Evolutionary conservation across 306 rosid genomes (phyloP).

Genomic region (Castanopsis chinensis): DNA sequence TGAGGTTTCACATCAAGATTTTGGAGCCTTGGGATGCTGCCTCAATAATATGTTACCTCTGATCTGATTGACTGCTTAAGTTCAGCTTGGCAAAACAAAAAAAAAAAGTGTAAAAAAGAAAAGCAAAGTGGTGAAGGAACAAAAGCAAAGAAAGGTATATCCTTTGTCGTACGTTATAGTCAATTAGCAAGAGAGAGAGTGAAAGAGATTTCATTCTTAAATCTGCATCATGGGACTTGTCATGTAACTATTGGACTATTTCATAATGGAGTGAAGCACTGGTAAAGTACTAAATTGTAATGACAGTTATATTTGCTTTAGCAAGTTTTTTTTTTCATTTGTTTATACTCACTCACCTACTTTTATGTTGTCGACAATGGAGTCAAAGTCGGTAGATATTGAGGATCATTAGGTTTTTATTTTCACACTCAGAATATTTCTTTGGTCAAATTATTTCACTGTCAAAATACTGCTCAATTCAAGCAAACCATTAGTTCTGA

Average conservation of each 20-base stretch:
- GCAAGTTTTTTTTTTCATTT: too few species aligned
- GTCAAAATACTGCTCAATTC: too few species aligned
- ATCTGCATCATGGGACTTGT: slow-evolving; percentile 1
- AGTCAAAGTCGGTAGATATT: background rate
- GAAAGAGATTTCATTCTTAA: slow-evolving; percentile 4
- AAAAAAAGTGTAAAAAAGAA: background rate
- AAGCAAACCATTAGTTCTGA: too few species aligned
- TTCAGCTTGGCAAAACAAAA: background rate
- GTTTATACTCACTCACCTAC: background rate
- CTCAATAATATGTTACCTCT: background rate
- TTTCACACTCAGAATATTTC: background rate
- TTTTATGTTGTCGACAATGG: background rate
- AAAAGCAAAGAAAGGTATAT: slow-evolving; percentile 4
- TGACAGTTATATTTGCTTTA: background rate
- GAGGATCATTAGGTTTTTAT: background rate
- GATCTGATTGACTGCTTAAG: slow-evolving; percentile 10
- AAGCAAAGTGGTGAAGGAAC: slow-evolving; percentile 1
- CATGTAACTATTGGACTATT: background rate
- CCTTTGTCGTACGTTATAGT: background rate
- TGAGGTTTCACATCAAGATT: background rate
- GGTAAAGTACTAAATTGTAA: background rate
- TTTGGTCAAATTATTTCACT: background rate
- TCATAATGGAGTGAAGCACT: background rate
- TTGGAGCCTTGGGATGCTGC: background rate
- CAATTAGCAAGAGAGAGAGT: background rate